Base-by-base conservation (phyloP, 2,329 filamentous ascomycete species). In the Neurospora crassa region DNA sequence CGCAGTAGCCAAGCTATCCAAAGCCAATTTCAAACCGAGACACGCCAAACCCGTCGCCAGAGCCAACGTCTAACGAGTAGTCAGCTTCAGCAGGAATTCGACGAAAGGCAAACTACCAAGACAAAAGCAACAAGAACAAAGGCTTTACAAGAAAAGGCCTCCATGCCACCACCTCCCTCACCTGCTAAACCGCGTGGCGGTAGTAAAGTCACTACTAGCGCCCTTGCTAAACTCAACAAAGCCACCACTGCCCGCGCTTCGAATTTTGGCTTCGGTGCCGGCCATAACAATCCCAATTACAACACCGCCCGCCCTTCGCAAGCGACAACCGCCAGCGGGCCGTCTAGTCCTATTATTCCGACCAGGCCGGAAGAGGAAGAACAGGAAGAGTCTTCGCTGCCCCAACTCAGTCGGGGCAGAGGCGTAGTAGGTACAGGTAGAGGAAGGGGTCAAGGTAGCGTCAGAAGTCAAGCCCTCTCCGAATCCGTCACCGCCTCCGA, bases 321-420 rank as follows among this genome's bases (percentile, higher is more conserved):
- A 72, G 83, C 83, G 6, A 82, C 83, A 1, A 84, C 83, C 11
- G 81, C 81, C 10, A 83, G 81, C 72, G 76, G 80, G 37, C 68
- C 77, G 10, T 82, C 80, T 0, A 80, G 77, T 37, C 79, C 80
- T 34, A 70, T 70, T 12, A 70, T 73, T 8, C 79, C 80, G 10
- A 79, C 80, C 4, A 29, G 53, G 16, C 53, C 7, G 16, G 53
- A 63, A 3, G 53, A 63, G 7, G 53, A 63, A 5, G 53, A 63
- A 4, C 20, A 3, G 53, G 53, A 18, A 12, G 47, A 53, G 47
- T 5, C 5, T 2, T 59, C 47, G 47, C 24, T 59, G 24, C 47
- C 47, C 2, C 47, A 59, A 16, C 47, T 59, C 4, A n/a, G 42
- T 3, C 8, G 16, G 3, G 42, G 43, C 2, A 45, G 8, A 2